These are phyloP conservation scores for Gossypium lobatum DNA, from an alignment of 441 rosid genomes.

Conservation along the genomic window DNA sequence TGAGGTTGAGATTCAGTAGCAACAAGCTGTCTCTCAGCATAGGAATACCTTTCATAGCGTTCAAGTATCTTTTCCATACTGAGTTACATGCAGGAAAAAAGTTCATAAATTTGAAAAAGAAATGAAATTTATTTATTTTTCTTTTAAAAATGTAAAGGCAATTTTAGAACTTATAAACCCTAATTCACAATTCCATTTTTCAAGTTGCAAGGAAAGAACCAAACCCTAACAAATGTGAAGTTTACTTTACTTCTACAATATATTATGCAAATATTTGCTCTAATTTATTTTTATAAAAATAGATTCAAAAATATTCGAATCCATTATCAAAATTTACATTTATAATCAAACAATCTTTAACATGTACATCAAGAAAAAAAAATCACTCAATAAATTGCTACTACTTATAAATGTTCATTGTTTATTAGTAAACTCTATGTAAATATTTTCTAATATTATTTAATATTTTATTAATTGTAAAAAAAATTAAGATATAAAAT, in stretches of 20 bases:
- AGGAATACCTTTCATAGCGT: slow-evolving; percentile 80
- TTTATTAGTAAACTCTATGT: not conserved
- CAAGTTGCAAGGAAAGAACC: too few relatives aligned
- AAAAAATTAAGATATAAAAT: not conserved
- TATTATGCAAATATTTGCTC: not conserved
- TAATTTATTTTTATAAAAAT: not conserved
- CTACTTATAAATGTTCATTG: not conserved
- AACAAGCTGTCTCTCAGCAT: slow-evolving; percentile 60
- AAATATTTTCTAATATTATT: not conserved
- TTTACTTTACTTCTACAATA: not conserved
- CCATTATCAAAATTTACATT: not conserved
- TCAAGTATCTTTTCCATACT: slow-evolving; percentile 97
- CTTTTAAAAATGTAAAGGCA: not conserved
- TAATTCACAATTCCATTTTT: not conserved
- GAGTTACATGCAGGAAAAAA: slow-evolving; percentile 15
- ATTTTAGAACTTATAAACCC: not conserved
- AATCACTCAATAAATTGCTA: not conserved
- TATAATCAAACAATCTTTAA: not conserved
- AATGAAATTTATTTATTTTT: not conserved
- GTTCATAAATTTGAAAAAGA: too few relatives aligned
- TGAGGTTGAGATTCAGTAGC: slow-evolving; percentile 41
- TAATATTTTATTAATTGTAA: not conserved
- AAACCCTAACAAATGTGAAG: too few relatives aligned
- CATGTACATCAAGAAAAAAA: not conserved
- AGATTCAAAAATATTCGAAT: not conserved